Evolutionary conservation across 108 stramenopile genomes (phyloP).

Genomic region (Cyclotella atomus): DNA sequence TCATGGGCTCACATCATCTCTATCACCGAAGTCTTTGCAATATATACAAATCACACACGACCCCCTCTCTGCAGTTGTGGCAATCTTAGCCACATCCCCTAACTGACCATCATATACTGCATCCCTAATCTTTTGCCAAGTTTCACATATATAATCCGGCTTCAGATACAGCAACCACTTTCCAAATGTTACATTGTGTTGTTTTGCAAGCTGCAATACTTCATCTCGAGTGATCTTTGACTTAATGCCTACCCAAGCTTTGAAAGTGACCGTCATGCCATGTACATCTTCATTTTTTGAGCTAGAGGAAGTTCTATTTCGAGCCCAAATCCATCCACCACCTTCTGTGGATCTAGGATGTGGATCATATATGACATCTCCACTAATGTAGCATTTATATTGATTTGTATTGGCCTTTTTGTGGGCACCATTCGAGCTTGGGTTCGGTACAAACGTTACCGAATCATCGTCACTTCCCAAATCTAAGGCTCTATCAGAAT

Average conservation of each 20-base stretch:
- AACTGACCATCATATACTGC: not conserved
- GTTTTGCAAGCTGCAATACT: not conserved
- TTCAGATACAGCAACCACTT: conserved; percentile 16
- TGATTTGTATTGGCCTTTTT: not conserved
- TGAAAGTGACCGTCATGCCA: not conserved
- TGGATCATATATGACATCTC: not conserved
- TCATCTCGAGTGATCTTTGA: conserved; percentile 4
- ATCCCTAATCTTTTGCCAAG: conserved; percentile 9
- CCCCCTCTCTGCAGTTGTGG: not conserved
- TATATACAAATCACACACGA: conserved; percentile 6
- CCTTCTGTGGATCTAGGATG: conserved; percentile 6
- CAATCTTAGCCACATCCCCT: conserved; percentile 6
- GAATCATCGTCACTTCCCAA: not conserved
- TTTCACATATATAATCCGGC: not conserved
- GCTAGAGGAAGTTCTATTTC: not conserved
- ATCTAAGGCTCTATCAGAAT: not conserved
- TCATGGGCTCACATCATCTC: conserved; percentile 4
- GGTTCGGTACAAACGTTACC: not conserved
- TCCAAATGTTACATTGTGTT: not conserved
- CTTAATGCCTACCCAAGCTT: not conserved
- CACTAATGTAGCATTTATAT: not conserved
- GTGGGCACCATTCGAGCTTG: not conserved
- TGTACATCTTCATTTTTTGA: not conserved
- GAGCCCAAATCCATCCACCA: conserved; percentile 5
- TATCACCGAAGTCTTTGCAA: conserved; percentile 7